These are phyloP conservation scores for Beauveria pseudobassiana DNA, from an alignment of 2,329 filamentous ascomycete genomes.

Conservation along the genomic window DNA sequence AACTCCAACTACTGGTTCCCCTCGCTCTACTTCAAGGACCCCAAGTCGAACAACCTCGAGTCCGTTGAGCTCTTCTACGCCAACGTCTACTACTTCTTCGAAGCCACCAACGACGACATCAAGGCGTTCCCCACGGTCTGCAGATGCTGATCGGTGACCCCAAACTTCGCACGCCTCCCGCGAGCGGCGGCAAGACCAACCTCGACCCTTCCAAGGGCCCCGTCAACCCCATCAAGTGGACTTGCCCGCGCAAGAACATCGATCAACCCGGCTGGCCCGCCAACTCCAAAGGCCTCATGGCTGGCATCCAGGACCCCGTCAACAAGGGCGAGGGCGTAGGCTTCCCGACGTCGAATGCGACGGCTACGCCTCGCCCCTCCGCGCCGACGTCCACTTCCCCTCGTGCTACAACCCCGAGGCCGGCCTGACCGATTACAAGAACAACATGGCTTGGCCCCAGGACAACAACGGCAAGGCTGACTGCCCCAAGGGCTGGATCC, in stretches of 20 bases:
- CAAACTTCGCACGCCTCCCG: constrained; percentile 48
- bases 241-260: constrained; percentile 48
- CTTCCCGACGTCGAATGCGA: constrained; percentile 66
- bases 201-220: constrained; percentile 44
- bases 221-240: constrained; percentile 50
- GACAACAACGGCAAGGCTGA: constrained; percentile 40
- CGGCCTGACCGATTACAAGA: constrained; percentile 51
- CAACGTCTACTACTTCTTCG: constrained; percentile 72
- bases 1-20: constrained; percentile 74
- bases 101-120: constrained; percentile 56
- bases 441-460: constrained; percentile 60
- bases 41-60: constrained; percentile 54
- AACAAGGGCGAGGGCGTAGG: constrained; percentile 51
- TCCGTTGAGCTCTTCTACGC: constrained; percentile 63
- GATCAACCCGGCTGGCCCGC: constrained; percentile 44
- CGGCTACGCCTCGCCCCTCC: constrained; percentile 51
- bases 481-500: constrained; percentile 47
- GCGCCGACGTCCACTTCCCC: constrained; percentile 64
- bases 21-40: constrained; percentile 58
- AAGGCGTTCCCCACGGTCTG: constrained; percentile 61
- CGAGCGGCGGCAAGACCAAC: constrained; percentile 40
- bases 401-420: constrained; percentile 63
- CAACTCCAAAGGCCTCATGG: constrained; percentile 45
- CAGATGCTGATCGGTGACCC: constrained; percentile 64
- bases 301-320: constrained; percentile 46